Conservation (phyloP, 805 yeast species). For the Ascoidea rubescens region DNA sequence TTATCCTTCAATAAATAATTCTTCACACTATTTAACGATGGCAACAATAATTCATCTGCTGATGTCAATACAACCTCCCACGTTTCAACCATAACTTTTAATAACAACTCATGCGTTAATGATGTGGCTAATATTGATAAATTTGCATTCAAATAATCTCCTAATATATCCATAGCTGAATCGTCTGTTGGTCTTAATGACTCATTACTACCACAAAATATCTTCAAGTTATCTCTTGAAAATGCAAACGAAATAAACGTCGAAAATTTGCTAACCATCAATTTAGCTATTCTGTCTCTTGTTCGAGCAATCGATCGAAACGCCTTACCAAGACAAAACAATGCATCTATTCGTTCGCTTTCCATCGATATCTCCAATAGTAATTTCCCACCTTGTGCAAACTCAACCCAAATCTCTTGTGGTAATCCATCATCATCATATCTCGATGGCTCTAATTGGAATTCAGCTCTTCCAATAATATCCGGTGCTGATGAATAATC, state of each 20-base stretch:
- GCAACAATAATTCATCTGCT: conserved; percentile 63
- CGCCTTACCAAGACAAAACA: conserved; percentile 69
- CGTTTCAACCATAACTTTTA: conserved; percentile 58
- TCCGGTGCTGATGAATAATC: conserved; percentile 32
- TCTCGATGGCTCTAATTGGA: conserved; percentile 47
- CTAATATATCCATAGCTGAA: conserved; percentile 55
- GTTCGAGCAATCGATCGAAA: conserved; percentile 50
- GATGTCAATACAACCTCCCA: conserved; percentile 65
- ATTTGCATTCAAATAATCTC: conserved; percentile 59
- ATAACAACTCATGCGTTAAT: conserved; percentile 38
- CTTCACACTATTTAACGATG: conserved; percentile 41
- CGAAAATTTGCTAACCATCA: conserved; percentile 63
- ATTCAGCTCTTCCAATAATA: conserved; percentile 48
- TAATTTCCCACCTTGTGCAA: conserved; percentile 25
- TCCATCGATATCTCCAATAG: conserved; percentile 61
- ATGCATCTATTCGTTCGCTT: conserved; percentile 65
- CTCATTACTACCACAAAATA: conserved; percentile 40
- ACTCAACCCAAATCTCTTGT: conserved; percentile 39
- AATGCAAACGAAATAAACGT: conserved; percentile 41
- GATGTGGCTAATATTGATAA: conserved; percentile 47
- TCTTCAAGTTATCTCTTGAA: conserved; percentile 43
- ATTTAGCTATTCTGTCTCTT: conserved; percentile 50
- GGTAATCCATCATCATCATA: conserved; percentile 60
- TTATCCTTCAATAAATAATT: conserved; percentile 16
- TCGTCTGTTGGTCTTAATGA: conserved; percentile 26